These are phyloP conservation scores for Xylariaceae sp. DNA, from an alignment of 2,329 filamentous ascomycete species.

Conservation along the genomic window DNA sequence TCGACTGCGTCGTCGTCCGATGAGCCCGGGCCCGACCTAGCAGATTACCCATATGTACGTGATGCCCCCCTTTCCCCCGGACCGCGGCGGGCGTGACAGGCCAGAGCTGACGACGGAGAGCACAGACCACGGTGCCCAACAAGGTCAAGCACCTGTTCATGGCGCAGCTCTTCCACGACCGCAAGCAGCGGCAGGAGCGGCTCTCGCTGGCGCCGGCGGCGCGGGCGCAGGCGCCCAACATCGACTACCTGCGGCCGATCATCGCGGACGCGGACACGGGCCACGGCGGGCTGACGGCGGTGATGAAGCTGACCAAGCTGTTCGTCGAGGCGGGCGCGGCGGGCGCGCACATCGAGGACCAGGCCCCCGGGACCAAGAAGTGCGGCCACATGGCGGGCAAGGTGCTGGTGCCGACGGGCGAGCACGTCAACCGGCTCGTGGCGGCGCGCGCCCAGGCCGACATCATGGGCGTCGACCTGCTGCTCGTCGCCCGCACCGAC, in stretches of 20 bases:
- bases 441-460: constrained; percentile 96
- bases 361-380: constrained; percentile 98
- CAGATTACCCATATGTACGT: constrained; percentile 87
- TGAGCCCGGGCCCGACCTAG: constrained; percentile 94
- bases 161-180: constrained; percentile 98
- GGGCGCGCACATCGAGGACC: constrained; percentile 97
- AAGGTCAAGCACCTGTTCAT: constrained; percentile 97
- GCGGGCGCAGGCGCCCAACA: constrained; percentile 65
- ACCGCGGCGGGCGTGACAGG: not conserved
- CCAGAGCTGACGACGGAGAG: constrained; percentile 4
- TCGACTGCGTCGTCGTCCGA: constrained; percentile 92
- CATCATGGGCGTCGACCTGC: constrained; percentile 90
- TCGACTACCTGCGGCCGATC: constrained; percentile 93
- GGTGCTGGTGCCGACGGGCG: constrained; percentile 90
- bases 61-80: not conserved
- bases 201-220: constrained; percentile 66
- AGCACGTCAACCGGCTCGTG: constrained; percentile 96
- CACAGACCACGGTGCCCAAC: constrained; percentile 90
- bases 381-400: constrained; percentile 99
- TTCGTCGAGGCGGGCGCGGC: constrained; percentile 95
- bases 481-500: constrained; percentile 90
- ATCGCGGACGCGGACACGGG: constrained; percentile 96
- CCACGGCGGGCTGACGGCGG: constrained; percentile 92
- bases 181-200: constrained; percentile 95
- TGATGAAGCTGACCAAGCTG: constrained; percentile 98